Conservation (phyloP, 78 protist genomes). For the Dictyostelium citrinum region DNA sequence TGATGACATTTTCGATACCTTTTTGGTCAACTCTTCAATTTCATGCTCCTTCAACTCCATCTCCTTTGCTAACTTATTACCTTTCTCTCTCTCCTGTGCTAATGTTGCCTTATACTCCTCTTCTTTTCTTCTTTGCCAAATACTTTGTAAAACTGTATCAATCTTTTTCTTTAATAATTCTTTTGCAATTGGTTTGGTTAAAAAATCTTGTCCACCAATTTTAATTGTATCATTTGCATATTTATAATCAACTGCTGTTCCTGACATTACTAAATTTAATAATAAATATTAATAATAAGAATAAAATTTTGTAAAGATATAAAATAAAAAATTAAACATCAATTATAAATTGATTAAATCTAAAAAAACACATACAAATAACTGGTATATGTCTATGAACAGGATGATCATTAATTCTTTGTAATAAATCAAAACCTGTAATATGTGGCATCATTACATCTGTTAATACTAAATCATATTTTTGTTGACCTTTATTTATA, state of each 20-base stretch:
- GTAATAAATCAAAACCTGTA: slow-evolving; percentile 49
- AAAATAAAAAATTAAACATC: too few relatives aligned
- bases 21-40: slow-evolving; percentile 57
- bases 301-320: background rate
- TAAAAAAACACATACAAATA: slow-evolving; percentile 36
- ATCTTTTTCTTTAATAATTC: slow-evolving; percentile 67
- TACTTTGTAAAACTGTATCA: slow-evolving; percentile 57
- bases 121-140: slow-evolving; percentile 60
- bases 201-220: slow-evolving; percentile 73
- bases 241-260: slow-evolving; percentile 71
- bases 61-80: slow-evolving; percentile 36
- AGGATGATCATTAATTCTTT: slow-evolving; percentile 50
- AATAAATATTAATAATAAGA: background rate
- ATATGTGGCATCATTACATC: slow-evolving; percentile 77
- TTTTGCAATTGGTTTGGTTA: slow-evolving; percentile 71
- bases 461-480: slow-evolving; percentile 70
- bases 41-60: slow-evolving; percentile 73
- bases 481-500: slow-evolving; percentile 27
- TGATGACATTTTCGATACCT: slow-evolving; percentile 39
- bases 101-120: slow-evolving; percentile 20
- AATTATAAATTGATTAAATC: background rate
- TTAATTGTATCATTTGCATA: slow-evolving; percentile 79
- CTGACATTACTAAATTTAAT: slow-evolving; percentile 75
- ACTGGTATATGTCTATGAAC: slow-evolving; percentile 50
- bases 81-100: slow-evolving; percentile 43